Base-by-base conservation (phyloP, 2,329 filamentous ascomycete species). In the Macrophomina tecta region DNA sequence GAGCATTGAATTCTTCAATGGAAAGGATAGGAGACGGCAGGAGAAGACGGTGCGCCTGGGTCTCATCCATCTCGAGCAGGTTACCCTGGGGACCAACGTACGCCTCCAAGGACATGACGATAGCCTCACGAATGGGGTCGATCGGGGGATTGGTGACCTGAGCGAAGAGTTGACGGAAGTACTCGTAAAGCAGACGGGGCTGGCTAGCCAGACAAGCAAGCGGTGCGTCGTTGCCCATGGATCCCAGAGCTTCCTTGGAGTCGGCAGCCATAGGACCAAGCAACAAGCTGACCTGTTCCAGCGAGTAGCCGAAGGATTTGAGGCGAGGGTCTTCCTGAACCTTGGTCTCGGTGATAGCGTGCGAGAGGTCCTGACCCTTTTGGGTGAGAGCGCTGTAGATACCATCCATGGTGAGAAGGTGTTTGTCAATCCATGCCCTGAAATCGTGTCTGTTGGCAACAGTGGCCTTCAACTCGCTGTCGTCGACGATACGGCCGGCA, bases 71-170 rank as follows among this genome's bases (percentile, higher is more conserved):
- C 81, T 97, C 94, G 36, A 97, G 85, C 67, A 98, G 83, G 77
- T 98, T 98, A 68, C 94, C 94, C 81, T 98, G 94, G 53, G 94
- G 94, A 58, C 94, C 94, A 72, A 98, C 92, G 77, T 97, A 98
- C 74, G 94, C 96, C 77, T 97, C 94, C 48, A 98, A 83, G 66
- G 94, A 97, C 94, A 98, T 98, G 80, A 98, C 94, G 74, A 97
- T 95, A 34, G 94, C 94, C 85, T 98, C 94, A 80, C 94, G 88
- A 73, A 98, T 98, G 38, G 94, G 94, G 76, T 98, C 94, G 75
- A 98, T 98, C 14, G 94, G 94, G 72, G 94, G 94, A 80, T 98
- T 98, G 69, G 94, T 98, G 78, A 98, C 94, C 82, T 98, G 94
- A 9, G 94, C 94, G 79, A 98, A 98, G 51, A 98, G 89, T 83